These are phyloP conservation scores for Abrus precatorius DNA, from an alignment of 306 rosid genomes.

Conservation along the genomic window DNA sequence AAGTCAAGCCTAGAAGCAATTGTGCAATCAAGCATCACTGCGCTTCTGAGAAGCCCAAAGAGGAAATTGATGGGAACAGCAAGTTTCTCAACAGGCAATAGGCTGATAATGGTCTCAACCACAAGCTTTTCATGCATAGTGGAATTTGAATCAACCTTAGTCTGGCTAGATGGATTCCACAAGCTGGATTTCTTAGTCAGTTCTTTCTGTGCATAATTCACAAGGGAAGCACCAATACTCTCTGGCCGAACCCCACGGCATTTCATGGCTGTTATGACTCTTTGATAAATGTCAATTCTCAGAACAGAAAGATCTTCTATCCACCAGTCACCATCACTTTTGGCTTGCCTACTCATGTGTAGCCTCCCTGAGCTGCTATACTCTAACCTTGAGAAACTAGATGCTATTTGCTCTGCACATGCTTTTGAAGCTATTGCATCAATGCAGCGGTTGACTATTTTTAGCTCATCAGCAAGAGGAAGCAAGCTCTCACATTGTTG, in stretches of 20 bases:
- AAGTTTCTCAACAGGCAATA: conserved; percentile 89
- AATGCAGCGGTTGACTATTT: conserved; percentile 79
- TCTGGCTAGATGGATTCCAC: conserved; percentile 84
- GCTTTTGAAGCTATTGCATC: conserved; percentile 97
- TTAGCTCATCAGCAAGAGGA: conserved; percentile 92
- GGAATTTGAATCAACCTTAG: conserved; percentile 77
- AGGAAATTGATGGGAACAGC: conserved; percentile 89
- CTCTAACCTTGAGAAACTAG: conserved; percentile 96
- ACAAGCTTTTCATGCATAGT: conserved; percentile 76
- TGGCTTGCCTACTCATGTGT: conserved; percentile 92
- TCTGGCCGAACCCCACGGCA: conserved; percentile 97
- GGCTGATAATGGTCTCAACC: conserved; percentile 88
- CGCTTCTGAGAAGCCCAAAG: conserved; percentile 88
- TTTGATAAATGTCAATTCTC: conserved; percentile 80
- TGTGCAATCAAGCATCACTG: conserved; percentile 87
- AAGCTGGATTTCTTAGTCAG: conserved; percentile 80
- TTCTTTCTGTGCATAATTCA: conserved; percentile 92
- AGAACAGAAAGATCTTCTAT: conserved; percentile 94
- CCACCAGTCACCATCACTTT: conserved; percentile 98
- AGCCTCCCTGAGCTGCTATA: conserved; percentile 98
- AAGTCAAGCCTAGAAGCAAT: conserved; percentile 83
- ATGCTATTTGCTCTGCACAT: conserved; percentile 97
- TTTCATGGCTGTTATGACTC: conserved; percentile 95
- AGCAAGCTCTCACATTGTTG: conserved; percentile 87
- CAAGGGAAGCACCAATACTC: conserved; percentile 89